These are phyloP conservation scores for Melampsora americana DNA, from an alignment of 1,284 basidiomycete genomes.

Conservation along the genomic window DNA sequence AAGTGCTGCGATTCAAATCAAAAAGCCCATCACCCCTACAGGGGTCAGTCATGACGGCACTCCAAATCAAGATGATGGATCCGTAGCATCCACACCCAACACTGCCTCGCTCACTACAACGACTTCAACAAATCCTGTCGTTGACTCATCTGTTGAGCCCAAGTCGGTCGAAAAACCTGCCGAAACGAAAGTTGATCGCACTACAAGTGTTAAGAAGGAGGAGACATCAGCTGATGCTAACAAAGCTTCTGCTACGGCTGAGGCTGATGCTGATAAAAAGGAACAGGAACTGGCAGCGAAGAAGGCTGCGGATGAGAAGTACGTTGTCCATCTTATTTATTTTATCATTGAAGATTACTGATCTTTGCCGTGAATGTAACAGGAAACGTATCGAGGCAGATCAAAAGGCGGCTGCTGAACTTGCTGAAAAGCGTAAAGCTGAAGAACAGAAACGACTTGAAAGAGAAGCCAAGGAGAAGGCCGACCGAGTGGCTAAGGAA, in stretches of 20 bases:
- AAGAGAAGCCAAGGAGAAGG: constrained; percentile 47
- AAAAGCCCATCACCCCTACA: constrained; percentile 36
- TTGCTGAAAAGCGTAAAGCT: constrained; percentile 2
- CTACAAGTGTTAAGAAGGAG: not conserved
- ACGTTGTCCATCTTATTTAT: not conserved
- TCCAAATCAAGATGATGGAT: not conserved
- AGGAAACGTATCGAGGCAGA: constrained; percentile 47
- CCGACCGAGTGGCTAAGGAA: constrained; percentile 22
- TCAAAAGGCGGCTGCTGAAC: not conserved
- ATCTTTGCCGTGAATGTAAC: constrained; percentile 49
- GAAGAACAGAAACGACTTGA: constrained; percentile 56
- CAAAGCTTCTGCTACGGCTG: constrained; percentile 3
- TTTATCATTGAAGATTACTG: not conserved
- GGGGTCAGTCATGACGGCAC: not conserved
- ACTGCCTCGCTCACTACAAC: not conserved
- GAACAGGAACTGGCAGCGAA: not conserved
- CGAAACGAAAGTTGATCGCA: not conserved
- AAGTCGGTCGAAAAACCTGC: not conserved
- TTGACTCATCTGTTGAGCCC: not conserved
- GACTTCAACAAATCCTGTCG: not conserved
- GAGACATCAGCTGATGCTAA: not conserved
- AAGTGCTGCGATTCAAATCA: constrained; percentile 39
- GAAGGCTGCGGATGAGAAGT: constrained; percentile 29
- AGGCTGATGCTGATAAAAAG: not conserved
- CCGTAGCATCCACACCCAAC: not conserved